Evolutionary conservation across 352 stramenopile genomes (phyloP), one percentile per base, ranked within the genome.

Genomic region (Albugo candida): DNA sequence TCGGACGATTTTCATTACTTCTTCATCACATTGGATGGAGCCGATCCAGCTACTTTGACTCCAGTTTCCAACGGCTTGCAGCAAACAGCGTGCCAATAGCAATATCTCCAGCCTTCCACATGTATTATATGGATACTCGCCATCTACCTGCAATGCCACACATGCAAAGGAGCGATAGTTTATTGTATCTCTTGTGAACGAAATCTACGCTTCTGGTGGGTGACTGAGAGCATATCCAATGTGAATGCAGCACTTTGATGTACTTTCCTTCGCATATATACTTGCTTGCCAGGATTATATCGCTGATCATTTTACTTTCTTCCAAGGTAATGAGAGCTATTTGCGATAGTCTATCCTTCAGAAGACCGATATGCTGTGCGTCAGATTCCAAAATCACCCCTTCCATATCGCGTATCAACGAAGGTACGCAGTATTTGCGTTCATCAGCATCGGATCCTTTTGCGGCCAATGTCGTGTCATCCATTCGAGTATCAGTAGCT

Each of bases 91-190:
- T 2, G 61, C 69, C 37, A 83, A 12, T 11, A 76, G 63, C 45
- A 88, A 49, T 46, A 84, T 81, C 37, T 71, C 63, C 36, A 71
- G 76, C 45, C 76, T 79, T 42, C 83, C 68, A 39, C 76, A 88
- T 45, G 84, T 84, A 36, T 66, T 82, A 47, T 81, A 85, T 21
- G 76, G 70, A 45, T 60, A 77, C 41, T 88, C 76, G 18, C 76
- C 76, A 48, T 88, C 76, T 13, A 85, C 76, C 34, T 84, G 76
- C 16, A 88, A 60, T 8, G 63, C 59, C 12, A 85, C 55, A 10
- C 85, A 60, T 12, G 76, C 64, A 18, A 79, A 64, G 16, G 55
- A 66, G 43, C 81, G 70, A 6, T 70, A 52, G 31, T 78, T 71
- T 42, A 64, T 64, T 3, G 17, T 43, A 43, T 19, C 20, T 24